Percentiles rank a stretch among this genome's conserved stretches.
phyloP scores from a whole-genome alignment of 2,329 filamentous ascomycete genomes.

The Capronia coronata region DNA sequence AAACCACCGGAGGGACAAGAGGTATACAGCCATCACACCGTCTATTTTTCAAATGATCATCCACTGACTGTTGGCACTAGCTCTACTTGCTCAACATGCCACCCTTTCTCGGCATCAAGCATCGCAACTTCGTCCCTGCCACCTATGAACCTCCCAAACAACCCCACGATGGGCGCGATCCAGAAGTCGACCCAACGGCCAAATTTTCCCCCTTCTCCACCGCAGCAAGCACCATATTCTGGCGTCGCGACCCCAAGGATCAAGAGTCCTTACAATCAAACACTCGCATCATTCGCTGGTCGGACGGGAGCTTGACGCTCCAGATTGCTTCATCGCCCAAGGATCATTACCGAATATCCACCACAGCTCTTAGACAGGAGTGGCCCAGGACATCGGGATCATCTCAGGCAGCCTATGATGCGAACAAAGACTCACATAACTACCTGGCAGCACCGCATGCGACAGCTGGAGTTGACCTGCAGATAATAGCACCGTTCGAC shows the following conservation, averaged over 20 bases:
- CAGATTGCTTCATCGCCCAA: conserved; percentile 57
- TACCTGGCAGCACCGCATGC: conserved; percentile 55
- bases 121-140: conserved; percentile 54
- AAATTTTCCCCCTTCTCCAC: conserved; percentile 56
- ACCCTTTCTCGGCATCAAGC: conserved; percentile 55
- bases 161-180: conserved; percentile 45
- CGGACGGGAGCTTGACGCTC: conserved; percentile 59
- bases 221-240: conserved; percentile 58
- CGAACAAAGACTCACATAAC: conserved; percentile 55
- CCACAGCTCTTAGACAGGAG: conserved; percentile 48
- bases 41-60: neutral
- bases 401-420: conserved; percentile 41
- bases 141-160: conserved; percentile 54
- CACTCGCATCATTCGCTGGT: conserved; percentile 60
- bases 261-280: conserved; percentile 56
- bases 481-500: conserved; percentile 58
- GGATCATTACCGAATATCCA: conserved; percentile 54
- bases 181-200: conserved; percentile 36
- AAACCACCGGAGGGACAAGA: conserved; percentile 53
- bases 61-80: conserved; percentile 27
- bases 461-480: conserved; percentile 52
- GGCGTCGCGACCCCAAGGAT: conserved; percentile 58
- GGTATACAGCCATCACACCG: neutral
- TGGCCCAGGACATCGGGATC: conserved; percentile 37
- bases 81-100: conserved; percentile 60